These are phyloP conservation scores for Porcisia deanei DNA, from an alignment of 208 protist species.

Conservation along the genomic window DNA sequence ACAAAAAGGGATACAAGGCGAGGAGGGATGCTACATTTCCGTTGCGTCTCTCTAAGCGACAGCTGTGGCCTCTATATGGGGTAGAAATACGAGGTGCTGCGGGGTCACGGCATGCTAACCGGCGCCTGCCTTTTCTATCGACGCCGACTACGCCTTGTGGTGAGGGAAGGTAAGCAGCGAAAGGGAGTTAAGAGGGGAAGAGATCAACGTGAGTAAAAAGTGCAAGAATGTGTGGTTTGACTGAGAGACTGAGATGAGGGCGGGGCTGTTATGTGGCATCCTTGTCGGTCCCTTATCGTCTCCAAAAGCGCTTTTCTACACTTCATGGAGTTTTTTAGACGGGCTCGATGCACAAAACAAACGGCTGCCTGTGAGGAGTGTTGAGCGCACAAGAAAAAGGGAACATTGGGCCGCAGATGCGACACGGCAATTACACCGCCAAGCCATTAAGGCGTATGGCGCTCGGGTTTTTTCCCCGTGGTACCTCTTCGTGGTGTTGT, in stretches of 20 bases:
- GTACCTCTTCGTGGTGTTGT: not conserved
- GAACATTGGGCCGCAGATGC: too few species aligned
- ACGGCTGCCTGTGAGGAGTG: not conserved
- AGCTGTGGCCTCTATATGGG: not conserved
- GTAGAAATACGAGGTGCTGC: not conserved
- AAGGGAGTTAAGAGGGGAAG: too few species aligned
- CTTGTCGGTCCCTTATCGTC: not conserved
- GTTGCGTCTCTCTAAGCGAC: not conserved
- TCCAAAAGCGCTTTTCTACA: not conserved
- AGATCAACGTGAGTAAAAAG: not conserved
- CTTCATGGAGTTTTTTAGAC: not conserved
- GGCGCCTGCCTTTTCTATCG: not conserved
- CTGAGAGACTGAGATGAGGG: not conserved
- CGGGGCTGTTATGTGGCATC: not conserved
- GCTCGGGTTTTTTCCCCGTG: too few species aligned
- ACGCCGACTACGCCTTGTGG: not conserved
- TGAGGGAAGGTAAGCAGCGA: not conserved
- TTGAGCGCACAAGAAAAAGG: not conserved
- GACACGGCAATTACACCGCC: not conserved
- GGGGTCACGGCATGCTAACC: not conserved
- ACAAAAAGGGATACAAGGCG: not conserved
- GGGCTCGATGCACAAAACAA: too few species aligned
- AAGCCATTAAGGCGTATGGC: not conserved
- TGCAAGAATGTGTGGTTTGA: not conserved
- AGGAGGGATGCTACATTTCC: not conserved